Evolutionary conservation across 2,329 filamentous ascomycete species (phyloP), one percentile per base, ranked within the genome.

Genomic region (Alternaria sp.): DNA sequence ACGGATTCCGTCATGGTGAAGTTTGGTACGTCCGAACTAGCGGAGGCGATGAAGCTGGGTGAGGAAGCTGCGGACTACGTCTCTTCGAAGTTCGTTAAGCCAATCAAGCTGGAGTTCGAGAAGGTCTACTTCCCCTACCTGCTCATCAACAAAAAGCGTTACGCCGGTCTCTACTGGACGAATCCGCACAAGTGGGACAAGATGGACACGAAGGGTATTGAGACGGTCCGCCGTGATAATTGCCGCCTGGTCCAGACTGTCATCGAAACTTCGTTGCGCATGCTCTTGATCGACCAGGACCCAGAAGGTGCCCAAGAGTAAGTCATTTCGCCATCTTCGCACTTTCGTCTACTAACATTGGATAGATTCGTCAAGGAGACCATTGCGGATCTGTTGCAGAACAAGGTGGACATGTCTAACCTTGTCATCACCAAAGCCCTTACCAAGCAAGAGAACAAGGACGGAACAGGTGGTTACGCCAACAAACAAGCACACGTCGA

Each of bases 1-100:
- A 99, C 96, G 2, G 96, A 99, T 86, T 99, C 96, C 9, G 96
- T 99, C 83, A 99, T 99, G 96, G 95, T 99, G 65, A 98, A 97
- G 77, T 99, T 99, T 71, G 96, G 96, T 46, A 94, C 93, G 10
- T 90, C 89, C 45, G 93, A 97, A 67, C 85, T 99, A 17, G 86
- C 88, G 6, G 92, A 96, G 68, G 91, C 93, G 21, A 99, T 99
- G 96, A 93, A 91, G 75, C 85, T 99, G 23, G 96, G 96, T n/a
- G 88, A 97, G 76, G 94, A 99, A 79, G 96, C 96, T 11, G 92
- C 96, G 1, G 86, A 90, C 19, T 96, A 85, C 71, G 96, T 99
- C 44, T 97, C 96, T 5, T 87, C 88, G 49, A 97, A 97, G 79
- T 99, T 99, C 78, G 84, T 94, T 79, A 96, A 96, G 77, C 96